Evolutionary conservation across 1,139 yeast species (phyloP).

Genomic region (Geotrichum klebahnii): DNA sequence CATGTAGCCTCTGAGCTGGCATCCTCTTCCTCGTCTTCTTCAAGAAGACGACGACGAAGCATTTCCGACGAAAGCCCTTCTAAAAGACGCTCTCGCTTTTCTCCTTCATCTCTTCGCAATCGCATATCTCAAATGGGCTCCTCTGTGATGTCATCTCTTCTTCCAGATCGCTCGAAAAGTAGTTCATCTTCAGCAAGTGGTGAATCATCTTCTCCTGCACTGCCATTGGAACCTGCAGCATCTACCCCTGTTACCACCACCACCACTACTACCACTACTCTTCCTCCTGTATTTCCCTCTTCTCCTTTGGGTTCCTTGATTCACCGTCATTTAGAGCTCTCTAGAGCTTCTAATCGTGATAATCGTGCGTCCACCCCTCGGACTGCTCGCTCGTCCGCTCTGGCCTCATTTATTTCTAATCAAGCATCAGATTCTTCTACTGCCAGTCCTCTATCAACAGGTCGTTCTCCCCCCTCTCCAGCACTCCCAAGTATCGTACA

Average conservation of each 20-base stretch:
- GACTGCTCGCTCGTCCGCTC: not conserved
- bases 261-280: conserved; percentile 1
- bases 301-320: conserved; percentile 1
- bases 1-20: not conserved
- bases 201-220: not conserved
- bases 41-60: not conserved
- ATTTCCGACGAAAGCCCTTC: conserved; percentile 1
- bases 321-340: conserved; percentile 5
- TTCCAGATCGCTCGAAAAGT: conserved; percentile 13
- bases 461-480: not conserved
- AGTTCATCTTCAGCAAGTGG: not conserved
- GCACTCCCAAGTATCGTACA: not conserved
- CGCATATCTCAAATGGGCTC: conserved; percentile 21
- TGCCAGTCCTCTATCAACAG: not conserved
- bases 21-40: not conserved
- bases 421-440: not conserved
- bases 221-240: not conserved
- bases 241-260: not conserved
- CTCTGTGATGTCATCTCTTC: conserved; percentile 19
- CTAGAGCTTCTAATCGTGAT: not conserved
- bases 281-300: conserved; percentile 2
- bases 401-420: conserved; percentile 4
- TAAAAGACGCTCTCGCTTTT: conserved; percentile 12
- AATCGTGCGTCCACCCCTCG: conserved; percentile 5
- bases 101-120: conserved; percentile 14